Conservation (phyloP, 176 grass and related monocot species). For the Triticum turgidum region DNA sequence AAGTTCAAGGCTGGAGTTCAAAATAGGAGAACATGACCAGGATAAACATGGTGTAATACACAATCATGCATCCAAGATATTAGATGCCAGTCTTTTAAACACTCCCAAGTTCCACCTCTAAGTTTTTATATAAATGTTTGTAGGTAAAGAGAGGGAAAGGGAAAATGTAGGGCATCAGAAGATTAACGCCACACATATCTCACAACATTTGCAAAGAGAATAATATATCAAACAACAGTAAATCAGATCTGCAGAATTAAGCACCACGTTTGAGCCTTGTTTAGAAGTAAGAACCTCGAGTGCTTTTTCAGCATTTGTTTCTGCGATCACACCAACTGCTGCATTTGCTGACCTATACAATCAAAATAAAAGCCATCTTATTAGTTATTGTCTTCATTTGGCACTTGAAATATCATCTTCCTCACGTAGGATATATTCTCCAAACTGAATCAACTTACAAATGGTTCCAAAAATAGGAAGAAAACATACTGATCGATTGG, state of each 20-base stretch:
- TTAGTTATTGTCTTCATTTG: constrained; percentile 16
- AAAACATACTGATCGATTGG: too few relatives aligned
- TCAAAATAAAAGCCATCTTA: background rate
- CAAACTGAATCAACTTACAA: constrained; percentile 59
- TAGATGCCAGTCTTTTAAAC: background rate
- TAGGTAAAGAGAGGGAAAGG: background rate
- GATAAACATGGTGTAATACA: background rate
- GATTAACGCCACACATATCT: constrained; percentile 28
- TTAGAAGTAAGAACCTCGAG: constrained; percentile 62
- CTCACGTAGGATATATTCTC: constrained; percentile 8
- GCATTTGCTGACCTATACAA: constrained; percentile 79
- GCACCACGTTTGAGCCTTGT: background rate
- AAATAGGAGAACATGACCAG: background rate
- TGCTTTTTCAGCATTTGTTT: constrained; percentile 98
- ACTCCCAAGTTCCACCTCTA: background rate
- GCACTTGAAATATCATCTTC: constrained; percentile 10
- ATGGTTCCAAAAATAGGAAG: constrained; percentile 78
- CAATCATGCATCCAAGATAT: background rate
- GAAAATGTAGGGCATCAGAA: background rate
- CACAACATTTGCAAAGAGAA: constrained; percentile 7
- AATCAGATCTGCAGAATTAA: background rate
- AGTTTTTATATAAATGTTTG: background rate
- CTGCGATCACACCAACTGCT: constrained; percentile 85
- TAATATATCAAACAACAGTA: too few relatives aligned
- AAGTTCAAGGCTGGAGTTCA: background rate